A percentile compares a stretch with the other conserved stretches of the same genome.
These are phyloP conservation scores for Colletotrichum destructivum DNA, from an alignment of 2,329 filamentous ascomycete species.

Conservation along the genomic window DNA sequence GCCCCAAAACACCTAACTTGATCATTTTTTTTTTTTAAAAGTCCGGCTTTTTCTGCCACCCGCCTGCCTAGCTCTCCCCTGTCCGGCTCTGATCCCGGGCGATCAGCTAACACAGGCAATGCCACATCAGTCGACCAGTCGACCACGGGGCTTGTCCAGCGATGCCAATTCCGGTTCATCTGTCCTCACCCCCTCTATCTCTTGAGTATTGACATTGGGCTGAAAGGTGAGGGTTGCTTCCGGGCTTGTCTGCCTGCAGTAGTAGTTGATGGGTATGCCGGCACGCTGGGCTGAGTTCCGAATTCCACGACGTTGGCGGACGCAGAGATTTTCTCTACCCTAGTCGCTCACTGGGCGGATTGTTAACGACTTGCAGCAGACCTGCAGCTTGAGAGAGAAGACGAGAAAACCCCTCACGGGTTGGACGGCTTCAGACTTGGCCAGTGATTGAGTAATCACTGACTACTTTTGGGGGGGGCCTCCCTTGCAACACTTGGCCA, in stretches of 20 bases:
- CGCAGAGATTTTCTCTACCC: constrained; percentile 26
- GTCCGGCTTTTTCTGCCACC: no score
- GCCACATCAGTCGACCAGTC: constrained; percentile 25
- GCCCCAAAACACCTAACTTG: no score
- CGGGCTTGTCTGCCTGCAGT: constrained; percentile 33
- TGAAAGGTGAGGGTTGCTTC: constrained; percentile 6
- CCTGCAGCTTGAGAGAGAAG: neutral
- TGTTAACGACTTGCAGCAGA: constrained; percentile 26
- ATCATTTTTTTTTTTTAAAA: no score
- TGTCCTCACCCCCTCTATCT: neutral
- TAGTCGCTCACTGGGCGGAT: constrained; percentile 3
- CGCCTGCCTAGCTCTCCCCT: constrained; percentile 4
- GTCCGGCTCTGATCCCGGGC: constrained; percentile 43
- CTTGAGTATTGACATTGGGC: neutral
- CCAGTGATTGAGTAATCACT: neutral
- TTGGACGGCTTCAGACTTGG: neutral
- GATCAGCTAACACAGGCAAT: constrained; percentile 41
- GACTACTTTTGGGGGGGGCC: no score
- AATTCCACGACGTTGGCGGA: constrained; percentile 7
- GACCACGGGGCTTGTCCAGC: neutral
- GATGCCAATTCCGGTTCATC: neutral
- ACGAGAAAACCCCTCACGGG: constrained; percentile 17
- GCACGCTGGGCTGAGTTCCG: constrained; percentile 18
- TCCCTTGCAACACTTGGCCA: neutral
- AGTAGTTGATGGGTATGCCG: constrained; percentile 35